Base-by-base conservation (phyloP, 2,329 filamentous ascomycete genomes). In the Myotisia sp. region DNA sequence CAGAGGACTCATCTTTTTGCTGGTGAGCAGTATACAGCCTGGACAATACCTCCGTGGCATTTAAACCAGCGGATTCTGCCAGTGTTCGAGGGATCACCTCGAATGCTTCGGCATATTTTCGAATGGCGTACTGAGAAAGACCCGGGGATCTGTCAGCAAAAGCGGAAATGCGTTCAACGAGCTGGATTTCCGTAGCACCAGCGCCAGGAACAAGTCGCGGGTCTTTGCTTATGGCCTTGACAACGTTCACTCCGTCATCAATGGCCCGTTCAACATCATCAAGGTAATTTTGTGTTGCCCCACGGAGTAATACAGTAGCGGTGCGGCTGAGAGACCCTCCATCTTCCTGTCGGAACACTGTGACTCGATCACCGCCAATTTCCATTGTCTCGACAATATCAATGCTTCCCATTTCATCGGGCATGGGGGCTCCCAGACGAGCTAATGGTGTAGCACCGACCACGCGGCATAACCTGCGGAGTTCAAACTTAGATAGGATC, bases 221-320 rank as follows among this genome's bases (percentile, higher is more conserved):
- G 55, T 98, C 92, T 56, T 82, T 82, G 42, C 90, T 95, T 56
- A 98, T 92, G 44, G 90, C 90, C 67, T 98, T 98, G 58, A 98
- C 81, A 34, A 92, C 92, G 53, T 95, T 98, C 57, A 98, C 90
- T 44, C 90, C 90, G 47, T 98, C 90, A 50, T 98, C 90, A 37
- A 98, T 86, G 33, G 90, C 90, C 44, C 90, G 79, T 69, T 98
- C 90, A 22, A 98, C 73, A 49, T 98, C 90, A 52, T 98, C 90
- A 16, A 98, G 75, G 59, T 95, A 84, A 66, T 98, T 98, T 62
- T 95, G 87, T 4, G 90, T 98, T 13, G 90, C 90, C 32, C 92
- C 90, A 44, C 90, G 77, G 40, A 98, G 75, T 34, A 98, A 86
- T 31, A 98, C 71, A 5, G 90, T 98, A 13, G 92, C 83, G 33